Evolutionary conservation across 164 flowering plant genomes (phyloP), one percentile per base, ranked within the genome.

Genomic region (Vitis riparia): DNA sequence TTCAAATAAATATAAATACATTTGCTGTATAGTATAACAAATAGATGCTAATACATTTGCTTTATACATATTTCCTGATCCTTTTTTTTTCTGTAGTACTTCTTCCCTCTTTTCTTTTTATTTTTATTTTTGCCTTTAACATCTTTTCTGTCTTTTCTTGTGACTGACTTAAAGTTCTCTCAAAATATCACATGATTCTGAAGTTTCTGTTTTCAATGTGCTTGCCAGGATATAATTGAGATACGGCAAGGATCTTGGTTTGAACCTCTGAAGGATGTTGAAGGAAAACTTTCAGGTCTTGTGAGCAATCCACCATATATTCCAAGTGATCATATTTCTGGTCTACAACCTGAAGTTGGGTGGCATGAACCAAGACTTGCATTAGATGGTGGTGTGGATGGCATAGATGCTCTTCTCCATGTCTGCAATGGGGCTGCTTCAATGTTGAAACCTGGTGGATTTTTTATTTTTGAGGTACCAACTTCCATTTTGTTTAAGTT

Each of bases 271-370:
- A 78, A 81, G 66, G 90, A 88, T 65, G 74, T 83, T 67, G 83
- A 84, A 79, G 91, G 94, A 12, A 71, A 83, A 69, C 75, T 93
- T 62, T 74, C 82, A 11, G 99, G 97, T 59, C 66, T 93, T 71
- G 87, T 91, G 62, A 93, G 98, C 78, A 95, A 95, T 73, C 99
- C 98, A 16, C 99, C 98, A 1, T 95, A 95, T 75, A 89, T 93
- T 48, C 99, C 99, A 51, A 91, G 89, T 68, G 77, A 72, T 15
- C 66, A 90, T 51, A 89, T 95, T 14, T 23, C 71, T 59, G 90
- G 90, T 16, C 83, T 95, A 65, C 99, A 95, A 81, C 92, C 97
- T 68, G 98, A 95, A 81, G 99, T 94, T 79, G 91, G 87, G 48
- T 82, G 75, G 73, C 94, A 95, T 75, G 99, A 95, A 77, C 98